Base-by-base conservation (phyloP, 1,284 basidiomycete genomes). In the Apiotrichum siamense region DNA sequence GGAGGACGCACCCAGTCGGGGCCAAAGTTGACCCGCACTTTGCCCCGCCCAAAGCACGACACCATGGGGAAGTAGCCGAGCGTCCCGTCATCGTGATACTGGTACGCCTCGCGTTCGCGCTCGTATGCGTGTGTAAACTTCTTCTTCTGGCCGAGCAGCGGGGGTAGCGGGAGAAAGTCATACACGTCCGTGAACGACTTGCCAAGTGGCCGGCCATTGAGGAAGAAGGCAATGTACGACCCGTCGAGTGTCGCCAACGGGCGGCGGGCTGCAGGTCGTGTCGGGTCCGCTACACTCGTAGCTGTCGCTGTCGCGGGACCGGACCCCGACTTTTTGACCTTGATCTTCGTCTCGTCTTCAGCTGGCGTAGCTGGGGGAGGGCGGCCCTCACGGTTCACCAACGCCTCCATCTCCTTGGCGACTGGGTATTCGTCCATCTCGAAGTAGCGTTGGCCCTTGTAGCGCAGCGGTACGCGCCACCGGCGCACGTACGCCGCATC, bases 61-160 rank as follows among this genome's bases (percentile, higher is more conserved):
- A 96, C 83, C 75, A 96, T 86, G 0, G 93, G 90, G 67, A 92
- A 98, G 73, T 99, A 99, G 0, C 96, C 96, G 7, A 97, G 75
- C 18, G 85, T 86, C 11, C 96, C 96, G 69, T 99, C 96, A 72
- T 99, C 93, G 67, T 89, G 78, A 59, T 47, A 51, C 31, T 49
- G 52, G 80, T 62, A 62, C 25, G 58, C 52, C 25, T 60, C 58
- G 29, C 63, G 59, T 44, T 79, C 49, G 46, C 46, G 46, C 36
- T 47, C 46, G 23, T 39, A 39, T 15, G 46, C 46, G 29, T 33
- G 37, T 17, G 46, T 15, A 18, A 24, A 45, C 44, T 36, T 36
- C 78, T 49, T 79, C 77, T 11, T 79, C 18, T 39, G 33, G n/a
- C 40, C 50, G 1, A 49, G 41, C 1, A 63, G 33, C 26, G 81